Conservation (phyloP, 2,329 filamentous ascomycete species). For the Pseudocercospora fuligena region DNA sequence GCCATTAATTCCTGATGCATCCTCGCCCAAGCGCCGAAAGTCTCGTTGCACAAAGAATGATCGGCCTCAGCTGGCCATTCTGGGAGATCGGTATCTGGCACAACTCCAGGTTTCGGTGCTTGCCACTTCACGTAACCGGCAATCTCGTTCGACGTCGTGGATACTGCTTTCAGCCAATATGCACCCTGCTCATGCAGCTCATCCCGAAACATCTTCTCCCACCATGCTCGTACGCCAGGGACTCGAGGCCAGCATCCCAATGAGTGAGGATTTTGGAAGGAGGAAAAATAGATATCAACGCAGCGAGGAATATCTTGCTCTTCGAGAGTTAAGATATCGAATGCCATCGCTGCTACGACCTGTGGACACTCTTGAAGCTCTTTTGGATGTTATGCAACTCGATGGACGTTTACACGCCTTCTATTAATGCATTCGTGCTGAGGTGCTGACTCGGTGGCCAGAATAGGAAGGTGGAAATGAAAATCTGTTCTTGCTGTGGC, state of each 20-base stretch:
- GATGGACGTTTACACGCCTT: too few relatives aligned
- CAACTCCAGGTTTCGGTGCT: constrained; percentile 28
- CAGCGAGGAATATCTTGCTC: constrained; percentile 27
- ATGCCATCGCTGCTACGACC: constrained; percentile 5
- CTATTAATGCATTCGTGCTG: neutral
- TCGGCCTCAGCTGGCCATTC: constrained; percentile 36
- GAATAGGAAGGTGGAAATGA: neutral
- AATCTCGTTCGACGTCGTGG: constrained; percentile 21
- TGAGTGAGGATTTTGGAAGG: constrained; percentile 38
- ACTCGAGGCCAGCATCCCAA: constrained; percentile 36
- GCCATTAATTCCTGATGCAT: constrained; percentile 33
- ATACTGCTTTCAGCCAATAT: constrained; percentile 35
- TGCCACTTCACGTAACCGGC: constrained; percentile 36
- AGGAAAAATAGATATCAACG: constrained; percentile 35
- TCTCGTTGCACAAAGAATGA: constrained; percentile 31
- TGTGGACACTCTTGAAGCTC: neutral
- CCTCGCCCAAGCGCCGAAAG: constrained; percentile 36
- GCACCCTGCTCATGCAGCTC: constrained; percentile 32
- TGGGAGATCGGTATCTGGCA: constrained; percentile 27
- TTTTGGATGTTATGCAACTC: neutral
- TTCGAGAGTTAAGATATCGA: constrained; percentile 29
- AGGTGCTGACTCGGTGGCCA: neutral
- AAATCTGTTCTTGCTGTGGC: neutral
- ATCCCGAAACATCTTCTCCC: constrained; percentile 32
- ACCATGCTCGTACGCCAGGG: constrained; percentile 32